Percentiles rank a stretch among this genome's conserved stretches.
Evolutionary conservation across 371 early-diverging fungal species (phyloP).

Genomic region (Chytridiales sp.): DNA sequence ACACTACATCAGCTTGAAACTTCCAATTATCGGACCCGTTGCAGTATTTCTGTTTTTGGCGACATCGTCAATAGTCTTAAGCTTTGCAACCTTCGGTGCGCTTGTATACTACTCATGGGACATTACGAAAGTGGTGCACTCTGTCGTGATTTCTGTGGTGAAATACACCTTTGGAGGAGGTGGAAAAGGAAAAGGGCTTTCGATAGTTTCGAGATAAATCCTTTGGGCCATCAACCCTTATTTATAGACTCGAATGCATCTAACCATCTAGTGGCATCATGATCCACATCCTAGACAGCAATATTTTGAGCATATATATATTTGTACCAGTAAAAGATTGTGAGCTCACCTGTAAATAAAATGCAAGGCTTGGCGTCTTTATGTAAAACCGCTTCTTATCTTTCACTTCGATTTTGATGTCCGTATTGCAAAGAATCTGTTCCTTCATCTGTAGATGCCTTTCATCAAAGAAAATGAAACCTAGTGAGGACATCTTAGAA

Average conservation of each 20-base stretch:
- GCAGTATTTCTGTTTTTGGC: too few species aligned
- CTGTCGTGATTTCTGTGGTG: too few species aligned
- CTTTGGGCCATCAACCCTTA: too few species aligned
- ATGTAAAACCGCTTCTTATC: conserved; percentile 61
- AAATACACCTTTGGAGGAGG: too few species aligned
- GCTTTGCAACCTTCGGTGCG: too few species aligned
- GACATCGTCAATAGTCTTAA: too few species aligned
- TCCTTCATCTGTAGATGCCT: conserved; percentile 47
- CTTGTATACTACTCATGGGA: too few species aligned
- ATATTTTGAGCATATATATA: background rate
- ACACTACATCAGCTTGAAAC: too few species aligned
- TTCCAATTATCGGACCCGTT: too few species aligned
- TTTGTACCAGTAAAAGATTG: background rate
- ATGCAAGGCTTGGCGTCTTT: conserved; percentile 61
- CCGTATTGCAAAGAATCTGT: conserved; percentile 60
- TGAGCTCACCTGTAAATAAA: conserved; percentile 54
- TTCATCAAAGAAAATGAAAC: conserved; percentile 65
- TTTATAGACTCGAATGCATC: conserved; percentile 18
- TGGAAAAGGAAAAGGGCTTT: too few species aligned
- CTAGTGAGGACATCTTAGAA: background rate
- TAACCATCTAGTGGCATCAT: conserved; percentile 25
- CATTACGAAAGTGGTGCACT: too few species aligned
- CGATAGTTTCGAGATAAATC: too few species aligned
- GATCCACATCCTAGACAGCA: conserved; percentile 23
- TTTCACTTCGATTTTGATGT: conserved; percentile 55